Evolutionary conservation across 352 stramenopile genomes (phyloP), one percentile per base, ranked within the genome.

Genomic region (Globisporangium nunn): DNA sequence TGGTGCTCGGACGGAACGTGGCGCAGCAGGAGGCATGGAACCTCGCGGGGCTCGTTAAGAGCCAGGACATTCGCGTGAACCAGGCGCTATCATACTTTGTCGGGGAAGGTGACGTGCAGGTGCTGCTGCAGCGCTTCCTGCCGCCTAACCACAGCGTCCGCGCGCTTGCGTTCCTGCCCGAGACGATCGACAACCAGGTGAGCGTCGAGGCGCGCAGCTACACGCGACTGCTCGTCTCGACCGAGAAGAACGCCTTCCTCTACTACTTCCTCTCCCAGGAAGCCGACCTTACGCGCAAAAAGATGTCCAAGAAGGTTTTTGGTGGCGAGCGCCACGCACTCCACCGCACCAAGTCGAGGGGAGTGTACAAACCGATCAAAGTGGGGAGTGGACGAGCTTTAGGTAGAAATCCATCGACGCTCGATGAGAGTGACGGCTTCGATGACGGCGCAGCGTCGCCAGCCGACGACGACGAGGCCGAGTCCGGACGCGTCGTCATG

Each of bases 161-260:
- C 18, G 78, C 65, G 31, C 69, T 94, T 8, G 72, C 76, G 50
- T 94, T 94, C 54, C 54, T 94, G 5, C 81, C 84, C 4, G 81
- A 94, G 54, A 92, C 81, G 5, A 88, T 94, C 50, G 84, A 91
- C 66, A 88, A 90, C 50, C 73, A 77, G 30, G 65, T 85, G n/a
- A 84, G 75, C 14, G 71, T 87, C 17, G 81, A 93, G 44, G 73
- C 80, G 48, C 73, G 79, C 41, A 88, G 80, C 55, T 92, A 94
- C 57, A 87, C 81, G 15, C 80, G 81, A 2, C 61, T 94, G 39
- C 62, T 94, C 8, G 69, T 94, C 2, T 70, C 67, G 14, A 91
- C 84, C 8, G 56, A 78, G 28, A 65, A 74, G 29, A 63, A 89
- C 40, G 80, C 81, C 0, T 92, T 94, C 48, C 43, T 92, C 7